phyloP scores from a whole-genome alignment of 805 yeast species.

The Dipodascus albidus region DNA sequence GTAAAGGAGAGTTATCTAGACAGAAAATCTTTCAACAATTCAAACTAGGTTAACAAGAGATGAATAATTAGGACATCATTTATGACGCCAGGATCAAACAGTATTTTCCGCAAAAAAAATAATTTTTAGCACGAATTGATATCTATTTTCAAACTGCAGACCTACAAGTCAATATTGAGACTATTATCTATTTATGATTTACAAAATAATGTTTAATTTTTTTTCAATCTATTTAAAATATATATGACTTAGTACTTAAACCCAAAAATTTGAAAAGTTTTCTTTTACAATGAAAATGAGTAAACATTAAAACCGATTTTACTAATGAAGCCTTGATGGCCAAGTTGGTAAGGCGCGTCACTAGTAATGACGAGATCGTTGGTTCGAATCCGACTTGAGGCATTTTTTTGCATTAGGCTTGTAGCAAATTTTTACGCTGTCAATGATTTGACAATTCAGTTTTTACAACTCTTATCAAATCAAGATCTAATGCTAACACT shows the following conservation, averaged over 20 bases:
- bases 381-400: constrained; percentile 67
- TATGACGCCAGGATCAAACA: neutral
- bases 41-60: too few species aligned
- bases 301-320: neutral
- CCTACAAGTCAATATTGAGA: neutral
- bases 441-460: too few species aligned
- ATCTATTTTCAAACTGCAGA: neutral
- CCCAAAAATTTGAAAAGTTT: neutral
- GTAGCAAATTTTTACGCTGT: too few species aligned
- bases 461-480: too few species aligned
- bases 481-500: too few species aligned
- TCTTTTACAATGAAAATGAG: neutral
- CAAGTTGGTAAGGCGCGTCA: constrained; percentile 80
- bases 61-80: neutral
- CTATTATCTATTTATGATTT: neutral
- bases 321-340: constrained; percentile 51
- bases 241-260: neutral
- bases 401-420: too few species aligned
- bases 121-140: neutral
- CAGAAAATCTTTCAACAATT: neutral
- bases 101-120: too few species aligned
- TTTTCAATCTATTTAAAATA: too few species aligned
- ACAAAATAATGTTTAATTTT: neutral
- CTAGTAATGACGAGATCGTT: constrained; percentile 83
- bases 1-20: neutral